These are phyloP conservation scores for Penicillium sp. DNA, from an alignment of 2,329 filamentous ascomycete species.

Conservation along the genomic window DNA sequence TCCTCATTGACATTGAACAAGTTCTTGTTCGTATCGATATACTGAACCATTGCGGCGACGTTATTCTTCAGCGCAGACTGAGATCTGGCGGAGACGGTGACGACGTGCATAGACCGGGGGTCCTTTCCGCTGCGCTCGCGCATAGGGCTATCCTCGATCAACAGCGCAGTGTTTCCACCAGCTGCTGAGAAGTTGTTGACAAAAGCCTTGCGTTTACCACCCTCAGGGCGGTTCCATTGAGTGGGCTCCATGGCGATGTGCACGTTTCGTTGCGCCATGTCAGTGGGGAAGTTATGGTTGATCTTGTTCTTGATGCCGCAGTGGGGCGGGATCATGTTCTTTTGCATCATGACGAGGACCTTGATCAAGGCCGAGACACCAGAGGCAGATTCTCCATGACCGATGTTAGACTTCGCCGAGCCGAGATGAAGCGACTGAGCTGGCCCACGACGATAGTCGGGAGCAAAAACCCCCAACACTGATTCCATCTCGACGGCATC, in stretches of 20 bases:
- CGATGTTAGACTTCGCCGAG: slow-evolving; percentile 63
- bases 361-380: slow-evolving; percentile 46
- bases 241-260: slow-evolving; percentile 48
- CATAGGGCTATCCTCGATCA: slow-evolving; percentile 58
- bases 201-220: slow-evolving; percentile 42
- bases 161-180: slow-evolving; percentile 67
- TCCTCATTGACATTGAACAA: slow-evolving; percentile 31
- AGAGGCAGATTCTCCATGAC: slow-evolving; percentile 62
- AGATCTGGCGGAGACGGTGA: slow-evolving; percentile 59
- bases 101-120: slow-evolving; percentile 56
- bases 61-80: slow-evolving; percentile 53
- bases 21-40: slow-evolving; percentile 53
- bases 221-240: slow-evolving; percentile 32
- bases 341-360: slow-evolving; percentile 39
- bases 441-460: slow-evolving; percentile 49
- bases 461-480: slow-evolving; percentile 64
- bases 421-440: slow-evolving; percentile 58
- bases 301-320: slow-evolving; percentile 42
- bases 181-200: slow-evolving; percentile 71
- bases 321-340: slow-evolving; percentile 34
- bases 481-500: slow-evolving; percentile 80
- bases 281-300: slow-evolving; percentile 47
- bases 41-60: slow-evolving; percentile 53
- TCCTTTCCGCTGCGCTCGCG: slow-evolving; percentile 39
- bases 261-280: slow-evolving; percentile 44